Conservation (phyloP, 176 grass and related monocot species). For the Coix lacrymajobi region DNA sequence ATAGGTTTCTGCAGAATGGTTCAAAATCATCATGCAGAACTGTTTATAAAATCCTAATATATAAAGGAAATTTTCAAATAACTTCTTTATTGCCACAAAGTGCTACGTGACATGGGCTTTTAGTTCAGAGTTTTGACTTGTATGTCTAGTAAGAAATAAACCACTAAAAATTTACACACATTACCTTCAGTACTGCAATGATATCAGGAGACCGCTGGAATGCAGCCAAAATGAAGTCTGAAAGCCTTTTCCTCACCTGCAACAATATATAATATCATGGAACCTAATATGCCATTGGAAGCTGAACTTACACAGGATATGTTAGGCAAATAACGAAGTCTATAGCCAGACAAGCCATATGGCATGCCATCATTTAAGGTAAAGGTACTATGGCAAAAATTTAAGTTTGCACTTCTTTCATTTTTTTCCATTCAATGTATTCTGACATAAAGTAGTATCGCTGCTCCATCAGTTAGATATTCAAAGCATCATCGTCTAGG, state of each 20-base stretch:
- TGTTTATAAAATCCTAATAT: background rate
- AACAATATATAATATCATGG: conserved; percentile 18
- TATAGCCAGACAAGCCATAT: background rate
- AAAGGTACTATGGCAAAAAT: background rate
- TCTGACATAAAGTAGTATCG: background rate
- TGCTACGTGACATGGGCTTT: background rate
- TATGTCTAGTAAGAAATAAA: conserved; percentile 9
- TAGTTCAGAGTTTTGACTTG: conserved; percentile 5
- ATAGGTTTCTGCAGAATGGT: conserved; percentile 87
- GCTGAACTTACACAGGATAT: background rate
- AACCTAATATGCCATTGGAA: conserved; percentile 16
- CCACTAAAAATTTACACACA: background rate
- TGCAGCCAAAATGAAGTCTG: conserved; percentile 77
- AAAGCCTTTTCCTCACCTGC: conserved; percentile 81
- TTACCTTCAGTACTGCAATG: conserved; percentile 88
- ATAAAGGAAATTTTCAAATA: background rate
- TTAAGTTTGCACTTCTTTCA: background rate
- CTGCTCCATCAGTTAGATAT: background rate
- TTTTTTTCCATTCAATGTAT: background rate
- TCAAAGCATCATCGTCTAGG: background rate
- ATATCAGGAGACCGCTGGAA: conserved; percentile 75
- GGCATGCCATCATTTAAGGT: background rate
- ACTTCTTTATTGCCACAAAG: background rate
- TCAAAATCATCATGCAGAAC: conserved; percentile 12
- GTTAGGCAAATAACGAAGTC: background rate